Evolutionary conservation across 1,139 yeast species (phyloP), one percentile per base, ranked within the genome.

Genomic region (Suhomyces taliae): DNA sequence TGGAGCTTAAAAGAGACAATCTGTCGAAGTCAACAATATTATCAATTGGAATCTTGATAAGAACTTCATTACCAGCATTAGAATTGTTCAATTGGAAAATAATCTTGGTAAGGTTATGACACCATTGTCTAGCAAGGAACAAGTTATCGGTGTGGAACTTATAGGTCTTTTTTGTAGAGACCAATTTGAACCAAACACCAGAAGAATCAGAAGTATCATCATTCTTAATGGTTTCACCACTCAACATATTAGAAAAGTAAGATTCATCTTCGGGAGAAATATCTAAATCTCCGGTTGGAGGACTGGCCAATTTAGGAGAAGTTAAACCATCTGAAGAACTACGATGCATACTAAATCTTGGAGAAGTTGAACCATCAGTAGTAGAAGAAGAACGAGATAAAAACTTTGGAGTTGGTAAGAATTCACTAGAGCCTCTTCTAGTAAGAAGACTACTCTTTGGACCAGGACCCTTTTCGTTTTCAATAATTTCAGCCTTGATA

Each of bases 111-210:
- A 91, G 67, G 14, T 79, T 72, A 49, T 84, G 84, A 41, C 82
- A 85, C 98, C 98, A 91, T 37, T 83, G 80, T 48, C 87, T 75
- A 0, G 97, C 97, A 7, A 85, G 72, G 51, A 76, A 81, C 19
- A 80, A 68, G 37, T 86, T 83, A 57, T 90, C 97, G 1, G 96
- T 87, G 51, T 78, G 78, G 57, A 91, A 86, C 40, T 74, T 74
- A 61, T 85, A 85, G 0, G 81, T 76, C 52, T 82, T 81, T 37
- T 76, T 74, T 44, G 78, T 82, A 1, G 93, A 83, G 2, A 77
- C 65, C 31, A 86, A 64, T 46, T 74, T 73, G 52, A 86, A 76
- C 83, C 85, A 81, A 2, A 72, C 76, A 0, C 74, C 69, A 27
- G 47, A 36, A 10, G 47, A 32, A 65, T 60, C 49, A 54, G 58